Conservation (phyloP, 768 basidiomycete genomes). For the Trametes villosa region DNA sequence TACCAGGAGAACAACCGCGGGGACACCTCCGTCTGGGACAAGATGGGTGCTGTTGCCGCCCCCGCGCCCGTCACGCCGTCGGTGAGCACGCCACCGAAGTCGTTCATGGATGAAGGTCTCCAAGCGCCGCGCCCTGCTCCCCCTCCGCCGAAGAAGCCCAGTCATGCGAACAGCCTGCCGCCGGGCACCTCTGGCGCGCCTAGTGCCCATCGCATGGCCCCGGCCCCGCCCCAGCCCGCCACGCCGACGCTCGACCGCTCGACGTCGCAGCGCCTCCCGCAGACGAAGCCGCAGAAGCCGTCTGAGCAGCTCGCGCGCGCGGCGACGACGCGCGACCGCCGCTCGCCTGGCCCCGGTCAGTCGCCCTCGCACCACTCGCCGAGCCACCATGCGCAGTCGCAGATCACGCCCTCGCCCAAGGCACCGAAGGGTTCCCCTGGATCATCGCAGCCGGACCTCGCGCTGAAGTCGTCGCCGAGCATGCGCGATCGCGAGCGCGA, state of each 20-base stretch:
- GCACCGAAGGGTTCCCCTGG: constrained; percentile 37
- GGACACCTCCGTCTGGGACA: constrained; percentile 69
- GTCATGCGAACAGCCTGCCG: constrained; percentile 27
- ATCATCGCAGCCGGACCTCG: constrained; percentile 60
- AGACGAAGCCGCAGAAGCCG: constrained; percentile 47
- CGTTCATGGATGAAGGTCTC: constrained; percentile 51
- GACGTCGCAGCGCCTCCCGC: constrained; percentile 78
- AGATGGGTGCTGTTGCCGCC: constrained; percentile 51
- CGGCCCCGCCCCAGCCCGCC: constrained; percentile 67
- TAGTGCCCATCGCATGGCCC: constrained; percentile 72
- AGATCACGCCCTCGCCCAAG: constrained; percentile 23
- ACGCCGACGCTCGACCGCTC: constrained; percentile 83
- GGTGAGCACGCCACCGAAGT: constrained; percentile 13
- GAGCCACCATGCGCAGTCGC: constrained; percentile 17
- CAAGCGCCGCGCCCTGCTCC: constrained; percentile 53
- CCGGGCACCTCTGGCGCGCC: constrained; percentile 37
- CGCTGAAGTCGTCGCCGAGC: constrained; percentile 27
- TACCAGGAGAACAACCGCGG: constrained; percentile 88
- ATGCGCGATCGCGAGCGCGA: constrained; percentile 31
- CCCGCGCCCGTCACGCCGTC: constrained; percentile 25
- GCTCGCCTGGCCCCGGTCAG: constrained; percentile 41
- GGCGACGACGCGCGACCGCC: constrained; percentile 70
- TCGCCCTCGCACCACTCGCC: constrained; percentile 27
- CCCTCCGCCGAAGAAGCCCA: constrained; percentile 47
- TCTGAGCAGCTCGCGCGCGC: constrained; percentile 54